phyloP scores from a whole-genome alignment of 352 stramenopile genomes.

The Albugo laibachii region DNA sequence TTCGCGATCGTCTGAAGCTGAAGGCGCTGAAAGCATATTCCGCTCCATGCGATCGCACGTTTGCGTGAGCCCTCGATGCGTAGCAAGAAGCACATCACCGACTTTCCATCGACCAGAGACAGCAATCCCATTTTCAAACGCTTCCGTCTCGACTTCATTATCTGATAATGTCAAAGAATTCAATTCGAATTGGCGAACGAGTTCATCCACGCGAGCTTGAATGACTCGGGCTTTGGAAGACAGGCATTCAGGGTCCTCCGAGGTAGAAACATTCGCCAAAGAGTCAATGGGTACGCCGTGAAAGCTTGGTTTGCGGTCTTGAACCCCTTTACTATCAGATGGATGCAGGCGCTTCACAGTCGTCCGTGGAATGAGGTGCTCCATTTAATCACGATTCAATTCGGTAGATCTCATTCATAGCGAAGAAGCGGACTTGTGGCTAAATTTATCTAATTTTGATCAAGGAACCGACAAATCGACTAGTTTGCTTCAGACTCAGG shows the following conservation, averaged over 20 bases:
- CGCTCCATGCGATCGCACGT: conserved; percentile 30
- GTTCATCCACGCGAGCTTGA: conserved; percentile 40
- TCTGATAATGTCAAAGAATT: conserved; percentile 12
- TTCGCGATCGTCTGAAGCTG: too few relatives aligned
- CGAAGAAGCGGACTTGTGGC: too few relatives aligned
- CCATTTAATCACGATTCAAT: background rate
- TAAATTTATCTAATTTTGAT: too few relatives aligned
- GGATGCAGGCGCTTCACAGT: background rate
- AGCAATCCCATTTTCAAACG: conserved; percentile 6
- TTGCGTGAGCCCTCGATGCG: conserved; percentile 33
- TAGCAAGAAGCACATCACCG: conserved; percentile 35
- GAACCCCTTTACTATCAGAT: background rate
- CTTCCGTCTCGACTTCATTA: conserved; percentile 11
- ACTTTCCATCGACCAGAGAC: conserved; percentile 22
- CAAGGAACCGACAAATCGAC: too few relatives aligned
- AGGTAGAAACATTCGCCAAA: conserved; percentile 1
- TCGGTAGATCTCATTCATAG: too few relatives aligned
- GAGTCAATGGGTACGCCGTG: background rate
- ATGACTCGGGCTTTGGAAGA: conserved; percentile 43
- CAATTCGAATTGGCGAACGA: conserved; percentile 39
- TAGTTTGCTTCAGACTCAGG: conserved; percentile 12
- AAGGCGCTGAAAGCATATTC: conserved; percentile 11
- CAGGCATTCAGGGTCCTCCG: background rate
- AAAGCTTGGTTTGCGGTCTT: background rate
- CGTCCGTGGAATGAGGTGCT: background rate